Conservation (phyloP, 257 asterid genomes). For the Prunella vulgaris region DNA sequence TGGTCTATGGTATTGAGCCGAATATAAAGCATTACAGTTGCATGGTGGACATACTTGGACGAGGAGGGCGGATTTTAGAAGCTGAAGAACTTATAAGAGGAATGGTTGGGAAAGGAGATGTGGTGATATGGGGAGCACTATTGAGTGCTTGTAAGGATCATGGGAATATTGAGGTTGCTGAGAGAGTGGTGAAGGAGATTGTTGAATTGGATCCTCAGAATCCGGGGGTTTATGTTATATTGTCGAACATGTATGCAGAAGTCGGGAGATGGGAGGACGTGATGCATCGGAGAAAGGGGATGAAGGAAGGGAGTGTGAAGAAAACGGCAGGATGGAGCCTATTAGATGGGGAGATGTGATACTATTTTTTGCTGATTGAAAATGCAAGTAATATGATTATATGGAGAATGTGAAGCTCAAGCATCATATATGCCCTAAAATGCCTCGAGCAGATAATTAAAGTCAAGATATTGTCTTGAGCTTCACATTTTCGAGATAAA, state of each 20-base stretch:
- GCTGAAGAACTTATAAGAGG: conserved; percentile 66
- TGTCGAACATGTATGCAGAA: conserved; percentile 89
- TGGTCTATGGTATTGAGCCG: conserved; percentile 52
- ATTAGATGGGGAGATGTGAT: conserved; percentile 35
- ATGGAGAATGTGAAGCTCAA: background rate
- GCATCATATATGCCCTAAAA: background rate
- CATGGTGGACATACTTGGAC: conserved; percentile 81
- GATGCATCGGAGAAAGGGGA: conserved; percentile 45
- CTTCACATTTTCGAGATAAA: too few species aligned
- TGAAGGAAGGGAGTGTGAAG: conserved; percentile 56
- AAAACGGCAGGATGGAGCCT: conserved; percentile 77
- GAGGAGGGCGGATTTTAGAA: conserved; percentile 63
- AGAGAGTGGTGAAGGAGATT: conserved; percentile 62
- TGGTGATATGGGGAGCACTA: conserved; percentile 80
- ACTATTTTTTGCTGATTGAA: background rate
- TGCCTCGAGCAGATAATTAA: background rate
- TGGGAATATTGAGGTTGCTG: conserved; percentile 69
- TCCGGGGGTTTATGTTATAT: conserved; percentile 67
- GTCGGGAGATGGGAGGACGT: conserved; percentile 87
- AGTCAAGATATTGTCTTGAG: background rate
- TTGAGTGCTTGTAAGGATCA: conserved; percentile 63
- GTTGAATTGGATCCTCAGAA: conserved; percentile 56
- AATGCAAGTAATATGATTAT: too few species aligned
- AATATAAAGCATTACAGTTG: conserved; percentile 78
- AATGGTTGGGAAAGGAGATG: conserved; percentile 74